Base-by-base conservation (phyloP, 352 stramenopile species). In the Pythium monospermum region DNA sequence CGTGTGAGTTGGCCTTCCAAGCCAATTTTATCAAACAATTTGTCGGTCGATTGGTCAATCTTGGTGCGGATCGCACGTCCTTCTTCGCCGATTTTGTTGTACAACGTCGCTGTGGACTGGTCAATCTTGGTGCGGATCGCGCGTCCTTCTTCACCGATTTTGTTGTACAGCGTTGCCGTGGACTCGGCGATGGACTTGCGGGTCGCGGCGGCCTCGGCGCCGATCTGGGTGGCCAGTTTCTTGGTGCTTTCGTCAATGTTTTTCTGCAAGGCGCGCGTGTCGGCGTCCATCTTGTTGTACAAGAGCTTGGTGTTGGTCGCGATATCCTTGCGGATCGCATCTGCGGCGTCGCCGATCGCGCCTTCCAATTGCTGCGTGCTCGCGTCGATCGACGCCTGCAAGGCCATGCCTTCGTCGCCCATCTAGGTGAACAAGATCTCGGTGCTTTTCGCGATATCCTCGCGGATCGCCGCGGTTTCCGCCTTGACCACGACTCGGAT, bases 151-250 rank as follows among this genome's bases (percentile, higher is more conserved):
- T 32, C 23, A 3, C 22, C 46, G 25, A 51, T 46, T 30, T 58
- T 31, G 7, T 41, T 27, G 19, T 58, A 46, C 21, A 58, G 50
- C 18, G 50, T 41, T 11, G 26, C 28, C 25, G 50, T 40, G 40
- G 50, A 45, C n/a, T 38, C 1, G 4, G 21, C 23, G 25, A 58
- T 51, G 13, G 30, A 33, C 16, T 28, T 11, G 15, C 41, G 40
- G 1, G 50, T 58, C n/a, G 22, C 6, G 16, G 46, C 36, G 15
- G 39, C 49, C 23, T 49, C 39, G 13, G 28, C 49, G 15, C 49
- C 49, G 49, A 57, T 57, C 30, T 49, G 49, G 39, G 41, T 49
- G 27, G 49, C 42, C 19, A 57, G 49, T n/a, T 57, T 39, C 25
- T 57, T 38, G 21, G 49, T 49, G 38, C 40, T 57, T 23, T 57